Percentiles rank a stretch among this genome's conserved stretches.
These are phyloP conservation scores for Coelastrella sp. DNA, from an alignment of 139 green algal genomes.

Conservation along the genomic window DNA sequence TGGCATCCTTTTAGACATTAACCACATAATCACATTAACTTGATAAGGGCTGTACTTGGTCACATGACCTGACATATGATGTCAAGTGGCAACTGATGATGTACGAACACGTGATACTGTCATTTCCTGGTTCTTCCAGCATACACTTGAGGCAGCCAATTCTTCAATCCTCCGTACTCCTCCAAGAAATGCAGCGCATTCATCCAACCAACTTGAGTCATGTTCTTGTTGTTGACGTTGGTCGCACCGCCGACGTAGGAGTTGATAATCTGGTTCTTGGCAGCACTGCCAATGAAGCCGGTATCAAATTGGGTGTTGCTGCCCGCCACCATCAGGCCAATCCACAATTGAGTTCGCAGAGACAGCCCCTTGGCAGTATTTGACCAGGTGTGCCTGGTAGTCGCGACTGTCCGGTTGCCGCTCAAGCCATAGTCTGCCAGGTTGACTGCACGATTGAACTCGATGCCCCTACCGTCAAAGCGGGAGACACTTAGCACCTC, in stretches of 20 bases:
- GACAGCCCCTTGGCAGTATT: background rate
- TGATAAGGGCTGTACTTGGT: too few species aligned
- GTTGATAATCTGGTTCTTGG: background rate
- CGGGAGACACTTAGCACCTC: slow-evolving; percentile 1
- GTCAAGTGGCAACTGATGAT: too few species aligned
- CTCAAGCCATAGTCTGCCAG: background rate
- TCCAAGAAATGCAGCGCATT: background rate
- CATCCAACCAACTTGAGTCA: slow-evolving; percentile 1
- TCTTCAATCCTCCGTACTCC: slow-evolving; percentile 21
- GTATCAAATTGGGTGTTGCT: slow-evolving; percentile 18
- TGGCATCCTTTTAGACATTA: too few species aligned
- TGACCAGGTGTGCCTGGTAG: slow-evolving; percentile 12
- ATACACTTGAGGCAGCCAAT: slow-evolving; percentile 36
- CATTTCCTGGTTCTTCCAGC: background rate
- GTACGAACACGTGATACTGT: background rate
- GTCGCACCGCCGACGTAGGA: background rate
- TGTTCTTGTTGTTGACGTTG: background rate
- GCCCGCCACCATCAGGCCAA: background rate
- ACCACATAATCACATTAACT: too few species aligned
- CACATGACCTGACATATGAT: too few species aligned
- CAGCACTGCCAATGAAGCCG: background rate
- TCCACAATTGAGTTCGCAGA: background rate
- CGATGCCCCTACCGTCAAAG: slow-evolving; percentile 19
- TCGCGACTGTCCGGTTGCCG: background rate
- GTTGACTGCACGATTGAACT: background rate